These are phyloP conservation scores for Pigoraptor vietnamica DNA, from an alignment of 78 protist genomes.

Conservation along the genomic window DNA sequence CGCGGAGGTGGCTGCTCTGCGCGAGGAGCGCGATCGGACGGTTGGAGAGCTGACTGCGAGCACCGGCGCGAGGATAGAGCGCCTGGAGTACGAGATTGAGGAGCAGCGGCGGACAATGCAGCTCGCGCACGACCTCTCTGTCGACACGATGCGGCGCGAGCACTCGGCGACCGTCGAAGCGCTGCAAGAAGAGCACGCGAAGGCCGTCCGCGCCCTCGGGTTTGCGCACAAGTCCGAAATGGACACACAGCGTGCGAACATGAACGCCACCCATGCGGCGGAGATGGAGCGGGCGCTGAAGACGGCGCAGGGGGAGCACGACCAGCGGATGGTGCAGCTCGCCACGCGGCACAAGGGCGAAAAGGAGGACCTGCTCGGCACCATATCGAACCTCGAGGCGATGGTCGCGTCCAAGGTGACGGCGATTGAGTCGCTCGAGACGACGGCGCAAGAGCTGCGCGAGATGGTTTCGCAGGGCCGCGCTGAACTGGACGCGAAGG, in stretches of 20 bases:
- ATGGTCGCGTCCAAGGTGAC: neutral
- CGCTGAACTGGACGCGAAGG: neutral
- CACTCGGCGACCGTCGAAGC: neutral
- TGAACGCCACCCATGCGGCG: neutral
- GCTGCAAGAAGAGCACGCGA: neutral
- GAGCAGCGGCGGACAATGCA: neutral
- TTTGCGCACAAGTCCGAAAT: neutral
- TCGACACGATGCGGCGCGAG: neutral
- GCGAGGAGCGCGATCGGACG: neutral
- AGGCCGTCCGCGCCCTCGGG: neutral
- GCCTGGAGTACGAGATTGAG: neutral
- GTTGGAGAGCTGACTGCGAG: neutral
- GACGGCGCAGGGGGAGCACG: neutral
- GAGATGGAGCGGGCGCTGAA: neutral
- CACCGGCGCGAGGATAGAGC: neutral
- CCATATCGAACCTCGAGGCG: neutral
- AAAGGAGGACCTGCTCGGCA: neutral
- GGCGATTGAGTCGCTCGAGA: neutral
- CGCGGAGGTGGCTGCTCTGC: neutral
- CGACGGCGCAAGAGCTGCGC: neutral
- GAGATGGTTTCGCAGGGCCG: neutral
- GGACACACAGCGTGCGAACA: neutral
- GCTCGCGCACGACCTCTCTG: neutral
- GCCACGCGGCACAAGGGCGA: neutral
- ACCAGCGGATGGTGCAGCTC: neutral